Evolutionary conservation across 2,329 filamentous ascomycete species (phyloP), one percentile per base, ranked within the genome.

Genomic region (Aureobasidium sp.): DNA sequence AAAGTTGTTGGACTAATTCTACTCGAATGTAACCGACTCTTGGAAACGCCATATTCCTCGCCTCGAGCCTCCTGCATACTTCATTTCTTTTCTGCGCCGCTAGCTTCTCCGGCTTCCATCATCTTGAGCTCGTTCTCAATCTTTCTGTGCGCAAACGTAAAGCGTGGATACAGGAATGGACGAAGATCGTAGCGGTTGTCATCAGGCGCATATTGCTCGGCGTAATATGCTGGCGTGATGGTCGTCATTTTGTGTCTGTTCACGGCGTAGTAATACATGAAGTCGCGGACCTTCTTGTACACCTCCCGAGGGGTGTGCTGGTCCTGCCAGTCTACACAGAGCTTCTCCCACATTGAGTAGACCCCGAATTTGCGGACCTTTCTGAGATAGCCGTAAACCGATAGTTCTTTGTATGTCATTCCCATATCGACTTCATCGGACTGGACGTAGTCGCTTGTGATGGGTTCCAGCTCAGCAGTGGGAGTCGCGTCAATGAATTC

Each of bases 241-340:
- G 82, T 79, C 1, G 83, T 85, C 71, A 81, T 80, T 73, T 88
- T 88, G 70, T 88, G 85, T 10, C 85, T 74, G 68, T 88, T 88
- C 66, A 87, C 83, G 0, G 80, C 78, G 68, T 87, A 86, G 68
- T 79, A 83, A 65, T 78, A 71, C 77, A 83, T 67, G 78, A 74
- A 74, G 63, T 71, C 68, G 73, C 45, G 78, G 75, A 65, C 82
- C 77, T 73, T 75, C 59, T 70, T 66, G 53, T 72, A 73, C 16
- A 74, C 70, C 25, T 70, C 68, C 10, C 68, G 59, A 1, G 72
- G 71, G 36, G 59, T 63, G 63, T 69, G 67, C 16, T 65, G 65
- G 7, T 76, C 76, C 37, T 69, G 71, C 81, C 81, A 82, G 36
- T 80, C 72, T 58, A 80, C 77, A 8, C 82, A 72, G 3, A 85